Evolutionary conservation across 1,284 basidiomycete genomes (phyloP).

Genomic region (Ganoderma lingzhi): DNA sequence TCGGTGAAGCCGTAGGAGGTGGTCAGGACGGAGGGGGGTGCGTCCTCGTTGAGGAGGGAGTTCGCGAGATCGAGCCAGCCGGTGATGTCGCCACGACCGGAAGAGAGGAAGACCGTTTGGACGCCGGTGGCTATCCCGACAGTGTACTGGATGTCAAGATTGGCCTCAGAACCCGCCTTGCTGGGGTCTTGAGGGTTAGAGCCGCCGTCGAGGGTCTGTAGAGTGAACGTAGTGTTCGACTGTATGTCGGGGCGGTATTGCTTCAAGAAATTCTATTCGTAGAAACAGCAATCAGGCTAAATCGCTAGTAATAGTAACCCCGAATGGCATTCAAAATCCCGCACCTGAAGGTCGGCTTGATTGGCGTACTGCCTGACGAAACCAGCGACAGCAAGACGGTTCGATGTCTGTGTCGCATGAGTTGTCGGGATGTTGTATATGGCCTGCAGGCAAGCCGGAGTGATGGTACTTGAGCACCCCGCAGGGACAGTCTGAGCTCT

Average conservation of each 20-base stretch:
- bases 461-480: slow-evolving; percentile 52
- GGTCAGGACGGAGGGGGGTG: slow-evolving; percentile 57
- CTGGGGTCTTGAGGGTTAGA: slow-evolving; percentile 46
- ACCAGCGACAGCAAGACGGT: slow-evolving; percentile 63
- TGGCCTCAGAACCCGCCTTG: slow-evolving; percentile 55
- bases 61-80: slow-evolving; percentile 39
- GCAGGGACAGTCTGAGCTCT: slow-evolving; percentile 30
- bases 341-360: slow-evolving; percentile 54
- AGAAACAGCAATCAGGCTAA: too few species aligned
- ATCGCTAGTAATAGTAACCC: too few species aligned
- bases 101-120: slow-evolving; percentile 50
- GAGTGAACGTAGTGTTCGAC: slow-evolving; percentile 39
- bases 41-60: slow-evolving; percentile 43
- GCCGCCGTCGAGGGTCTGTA: slow-evolving; percentile 56
- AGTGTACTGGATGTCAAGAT: slow-evolving; percentile 72
- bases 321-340: background rate
- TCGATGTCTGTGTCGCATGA: slow-evolving; percentile 49
- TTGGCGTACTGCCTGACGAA: slow-evolving; percentile 63
- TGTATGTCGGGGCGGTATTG: slow-evolving; percentile 44
- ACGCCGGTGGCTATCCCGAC: slow-evolving; percentile 52
- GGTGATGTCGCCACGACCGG: slow-evolving; percentile 45
- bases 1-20: slow-evolving; percentile 47
- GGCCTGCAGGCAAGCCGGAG: slow-evolving; percentile 60
- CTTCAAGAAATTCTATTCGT: slow-evolving; percentile 35
- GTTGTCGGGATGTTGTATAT: slow-evolving; percentile 60